Conservation (phyloP, 1,284 basidiomycete species). For the Malassezia psittaci region DNA sequence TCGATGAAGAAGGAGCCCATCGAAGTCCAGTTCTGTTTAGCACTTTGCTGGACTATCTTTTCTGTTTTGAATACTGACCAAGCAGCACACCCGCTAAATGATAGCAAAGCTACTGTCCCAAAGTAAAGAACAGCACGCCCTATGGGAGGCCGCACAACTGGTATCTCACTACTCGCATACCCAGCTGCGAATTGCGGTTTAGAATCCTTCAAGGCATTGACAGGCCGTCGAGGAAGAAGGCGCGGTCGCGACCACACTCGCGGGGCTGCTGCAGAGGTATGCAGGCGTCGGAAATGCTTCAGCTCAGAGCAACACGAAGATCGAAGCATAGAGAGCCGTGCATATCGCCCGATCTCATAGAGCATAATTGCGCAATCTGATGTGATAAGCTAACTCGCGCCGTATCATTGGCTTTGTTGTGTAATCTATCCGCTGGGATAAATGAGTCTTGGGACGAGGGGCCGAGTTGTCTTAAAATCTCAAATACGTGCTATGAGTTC, state of each 20-base stretch:
- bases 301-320: not conserved
- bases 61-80: not conserved
- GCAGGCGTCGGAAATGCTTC: not conserved
- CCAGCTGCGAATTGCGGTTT: not conserved
- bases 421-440: too few species aligned
- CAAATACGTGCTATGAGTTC: not conserved
- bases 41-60: not conserved
- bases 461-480: not conserved
- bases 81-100: not conserved
- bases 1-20: not conserved
- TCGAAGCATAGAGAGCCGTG: not conserved
- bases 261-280: not conserved
- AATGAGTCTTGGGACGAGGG: too few species aligned
- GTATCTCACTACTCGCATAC: not conserved
- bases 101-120: not conserved
- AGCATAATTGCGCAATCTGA: not conserved
- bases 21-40: not conserved
- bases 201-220: not conserved
- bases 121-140: not conserved
- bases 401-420: not conserved
- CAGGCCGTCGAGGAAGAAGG: not conserved
- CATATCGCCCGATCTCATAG: not conserved
- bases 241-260: not conserved
- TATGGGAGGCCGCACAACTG: not conserved
- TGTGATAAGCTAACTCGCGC: not conserved